phyloP scores from a whole-genome alignment of 345 rosid genomes.

The Turnera subulata region DNA sequence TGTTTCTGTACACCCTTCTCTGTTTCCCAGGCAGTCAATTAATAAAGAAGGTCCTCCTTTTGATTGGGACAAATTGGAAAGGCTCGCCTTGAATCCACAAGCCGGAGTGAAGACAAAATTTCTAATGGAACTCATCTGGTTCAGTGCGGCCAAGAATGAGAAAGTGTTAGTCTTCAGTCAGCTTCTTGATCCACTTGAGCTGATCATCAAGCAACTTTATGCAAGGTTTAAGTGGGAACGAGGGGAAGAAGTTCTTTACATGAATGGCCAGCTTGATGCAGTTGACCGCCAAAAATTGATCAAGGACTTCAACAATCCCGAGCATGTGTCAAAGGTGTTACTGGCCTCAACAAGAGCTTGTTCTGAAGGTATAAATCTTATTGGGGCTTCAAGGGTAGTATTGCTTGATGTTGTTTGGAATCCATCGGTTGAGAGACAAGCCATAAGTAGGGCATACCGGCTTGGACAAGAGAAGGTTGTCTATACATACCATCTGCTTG shows the following conservation, averaged over 20 bases:
- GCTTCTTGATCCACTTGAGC: conserved; percentile 40
- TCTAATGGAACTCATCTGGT: conserved; percentile 43
- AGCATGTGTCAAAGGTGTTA: conserved; percentile 51
- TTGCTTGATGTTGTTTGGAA: conserved; percentile 88
- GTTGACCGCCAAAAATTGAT: conserved; percentile 47
- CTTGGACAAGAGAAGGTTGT: conserved; percentile 67
- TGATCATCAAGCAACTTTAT: conserved; percentile 42
- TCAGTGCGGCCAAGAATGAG: conserved; percentile 43
- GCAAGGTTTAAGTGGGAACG: conserved; percentile 41
- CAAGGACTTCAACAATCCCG: conserved; percentile 47
- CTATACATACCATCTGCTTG: conserved; percentile 59
- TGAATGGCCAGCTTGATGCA: conserved; percentile 44
- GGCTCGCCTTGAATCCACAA: conserved; percentile 25
- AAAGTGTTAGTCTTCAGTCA: conserved; percentile 77
- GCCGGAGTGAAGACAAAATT: conserved; percentile 68
- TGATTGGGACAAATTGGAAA: conserved; percentile 24
- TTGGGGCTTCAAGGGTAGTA: conserved; percentile 84
- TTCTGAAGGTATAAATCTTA: conserved; percentile 75
- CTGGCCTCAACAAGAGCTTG: conserved; percentile 80
- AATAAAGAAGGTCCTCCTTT: conserved; percentile 3
- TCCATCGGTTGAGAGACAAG: conserved; percentile 79
- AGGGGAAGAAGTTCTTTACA: conserved; percentile 42
- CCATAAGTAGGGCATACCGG: conserved; percentile 74
- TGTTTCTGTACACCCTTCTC: conserved; percentile 63
- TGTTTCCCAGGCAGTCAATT: conserved; percentile 15